Evolutionary conservation across 805 yeast species (phyloP).

Genomic region (Ogataea nitratoaversa): DNA sequence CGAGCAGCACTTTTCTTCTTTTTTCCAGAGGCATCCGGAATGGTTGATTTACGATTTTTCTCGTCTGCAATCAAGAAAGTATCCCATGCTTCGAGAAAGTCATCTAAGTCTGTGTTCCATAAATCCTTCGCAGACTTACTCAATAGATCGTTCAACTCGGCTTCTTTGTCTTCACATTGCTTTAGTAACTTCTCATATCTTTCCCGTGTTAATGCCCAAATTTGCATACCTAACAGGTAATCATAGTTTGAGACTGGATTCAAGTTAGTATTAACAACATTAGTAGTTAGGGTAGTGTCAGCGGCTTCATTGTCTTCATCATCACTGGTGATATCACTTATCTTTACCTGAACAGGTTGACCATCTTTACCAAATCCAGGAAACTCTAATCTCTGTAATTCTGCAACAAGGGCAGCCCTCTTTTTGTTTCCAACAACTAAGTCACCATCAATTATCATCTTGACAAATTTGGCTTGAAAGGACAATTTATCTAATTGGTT

Average conservation of each 20-base stretch:
- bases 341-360: slow-evolving; percentile 48
- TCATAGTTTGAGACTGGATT: slow-evolving; percentile 69
- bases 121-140: slow-evolving; percentile 76
- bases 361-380: slow-evolving; percentile 74
- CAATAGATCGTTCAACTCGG: slow-evolving; percentile 62
- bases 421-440: slow-evolving; percentile 73
- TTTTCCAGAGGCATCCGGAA: slow-evolving; percentile 41
- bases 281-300: slow-evolving; percentile 40
- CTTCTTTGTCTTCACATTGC: slow-evolving; percentile 70
- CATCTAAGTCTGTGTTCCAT: slow-evolving; percentile 83
- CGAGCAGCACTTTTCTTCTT: slow-evolving; percentile 31
- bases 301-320: slow-evolving; percentile 41
- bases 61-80: slow-evolving; percentile 64
- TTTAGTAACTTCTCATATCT: slow-evolving; percentile 74
- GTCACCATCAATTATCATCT: slow-evolving; percentile 76
- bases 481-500: slow-evolving; percentile 71
- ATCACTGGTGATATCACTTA: slow-evolving; percentile 39
- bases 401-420: slow-evolving; percentile 56
- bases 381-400: slow-evolving; percentile 61
- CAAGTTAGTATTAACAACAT: slow-evolving; percentile 36
- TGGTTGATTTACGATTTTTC: slow-evolving; percentile 48
- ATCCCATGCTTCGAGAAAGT: slow-evolving; percentile 62
- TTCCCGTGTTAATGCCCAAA: slow-evolving; percentile 90
- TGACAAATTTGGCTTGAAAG: slow-evolving; percentile 87
- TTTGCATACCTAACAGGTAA: slow-evolving; percentile 84